Evolutionary conservation across 179 eudicot genomes (phyloP), one percentile per base, ranked within the genome.

Genomic region (Beta lomatogona): DNA sequence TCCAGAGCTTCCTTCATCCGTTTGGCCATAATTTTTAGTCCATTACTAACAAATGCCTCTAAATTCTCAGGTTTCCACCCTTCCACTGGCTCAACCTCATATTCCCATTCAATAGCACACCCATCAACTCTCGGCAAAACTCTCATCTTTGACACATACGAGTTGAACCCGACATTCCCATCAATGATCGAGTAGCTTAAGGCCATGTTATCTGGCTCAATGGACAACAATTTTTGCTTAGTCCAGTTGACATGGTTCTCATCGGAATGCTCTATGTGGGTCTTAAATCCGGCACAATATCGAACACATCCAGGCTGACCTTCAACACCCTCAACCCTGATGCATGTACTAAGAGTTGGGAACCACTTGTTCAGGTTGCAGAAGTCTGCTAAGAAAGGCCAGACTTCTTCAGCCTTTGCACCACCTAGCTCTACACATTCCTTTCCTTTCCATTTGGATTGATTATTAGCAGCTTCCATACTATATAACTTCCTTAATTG

Each of bases 281-380:
- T 80, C 80, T 80, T 76, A 69, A 80, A 83, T 73, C 86, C 86
- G 2, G 80, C 66, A 76, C 86, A 83, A 6, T 80, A 83, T 11
- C 86, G 77, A 16, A 76, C 86, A 55, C 86, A 83, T 1, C 83
- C 86, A 19, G 83, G 86, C 22, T 70, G 52, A 54, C 83, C 80
- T 1, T 83, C 63, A 0, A 75, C 77, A 53, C 86, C 86, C 58
- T 83, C 86, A 4, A 80, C 83, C 50, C 59, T 36, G 25, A 52
- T 54, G 14, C 86, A 80, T 0, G 77, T 75, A 22, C 55, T 19
- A 0, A 83, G 73, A n/a, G 83, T 83, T 3, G 83, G 86, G 58
- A 83, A 83, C 86, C 86, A 80, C 77, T 76, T 79, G 73, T 83
- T 69, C 2, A 83, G 80, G 77, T 79, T 71, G 65, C 86, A 80